Evolutionary conservation across 2,329 filamentous ascomycete species (phyloP), one percentile per base, ranked within the genome.

Genomic region (Venturia carpophila): DNA sequence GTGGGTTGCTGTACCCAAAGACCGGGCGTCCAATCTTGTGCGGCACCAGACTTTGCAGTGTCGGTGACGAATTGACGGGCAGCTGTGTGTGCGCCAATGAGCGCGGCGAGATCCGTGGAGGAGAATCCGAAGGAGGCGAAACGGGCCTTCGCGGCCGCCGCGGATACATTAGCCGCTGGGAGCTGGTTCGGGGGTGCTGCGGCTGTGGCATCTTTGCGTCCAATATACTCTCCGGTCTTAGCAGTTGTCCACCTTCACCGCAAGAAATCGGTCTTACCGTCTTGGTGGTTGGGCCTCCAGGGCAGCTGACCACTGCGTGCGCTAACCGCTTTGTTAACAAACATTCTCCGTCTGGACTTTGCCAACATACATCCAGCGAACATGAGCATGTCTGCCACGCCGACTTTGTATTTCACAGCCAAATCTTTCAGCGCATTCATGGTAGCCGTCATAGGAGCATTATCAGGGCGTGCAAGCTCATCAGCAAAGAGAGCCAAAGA

Each of bases 371-470:
- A 66, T 30, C 68, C 77, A 2, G 77, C 80, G 62, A 82, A 79
- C 69, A 83, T 80, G 47, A 83, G 79, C 21, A 85, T 73, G 71
- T 85, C 83, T n/a, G 82, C 83, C 68, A 81, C 80, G 15, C 76
- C 74, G 21, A 83, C 75, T 15, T 74, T 72, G 66, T 77, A 79
- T 65, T 77, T 74, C 24, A 69, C 66, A 63, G 76, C 77, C 68
- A 81, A 75, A 1, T 67, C 66, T 43, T 73, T 71, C 5, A 79
- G 75, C 30, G 75, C 70, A 3, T 66, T 67, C 7, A 76, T 77
- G 55, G 81, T 79, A 7, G 69, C 71, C 65, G 76, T 70, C 4
- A 85, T 73, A 0, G 80, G 81, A 21, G 70, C 73, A 71, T 85
- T 76, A 43, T 77, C 75, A 1, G 68, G 39, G 2, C 77, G 71